Base-by-base conservation (phyloP, 345 rosid genomes). In the Eutrema heterophyllum region DNA sequence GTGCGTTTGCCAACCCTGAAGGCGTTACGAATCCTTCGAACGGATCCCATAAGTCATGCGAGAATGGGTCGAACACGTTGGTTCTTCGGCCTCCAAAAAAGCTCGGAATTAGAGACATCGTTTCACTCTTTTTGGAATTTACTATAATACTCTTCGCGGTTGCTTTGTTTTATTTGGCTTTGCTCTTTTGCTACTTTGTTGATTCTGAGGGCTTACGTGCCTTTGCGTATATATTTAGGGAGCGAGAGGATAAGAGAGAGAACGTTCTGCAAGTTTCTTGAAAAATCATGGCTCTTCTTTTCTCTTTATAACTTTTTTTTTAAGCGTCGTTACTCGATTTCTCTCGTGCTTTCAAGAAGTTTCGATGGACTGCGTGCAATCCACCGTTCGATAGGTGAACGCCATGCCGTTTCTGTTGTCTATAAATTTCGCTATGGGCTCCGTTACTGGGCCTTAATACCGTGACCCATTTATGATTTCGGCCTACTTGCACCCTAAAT, bases 321-420 rank as follows among this genome's bases (percentile, higher is more conserved):
- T 10, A 12, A 30, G 29, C 29, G 61, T 52, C 30, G 11, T 6
- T 68, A 29, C 9, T 3, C 6, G 64, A 43, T 0, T 14, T 35
- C 3, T 48, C 74, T 24, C 2, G 74, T n/a, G 49, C n/a, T 27
- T 70, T 70, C 58, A 21, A 10, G 74, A 58, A 70, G 49, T 59
- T 70, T 70, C 58, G 48, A 2, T 14, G 8, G 10, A 33, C 55
- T 27, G 32, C 65, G 21, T 56, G 65, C 36, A 32, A 1, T 56
- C 30, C 9, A 9, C 32, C 6, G 5, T n/a, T 14, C 0, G 13
- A 5, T 9, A 18, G 21, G n/a, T 33, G 56, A 24, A 70, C 74
- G 35, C 3, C 48, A 35, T 57, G 57, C 38, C 12, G 46, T n/a
- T n/a, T n/a, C n/a, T n/a, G n/a, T n/a, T n/a, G n/a, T n/a, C n/a